A percentile compares a stretch with the other conserved stretches of the same genome.
These are phyloP conservation scores for Lachnellula hyalina DNA, from an alignment of 2,329 filamentous ascomycete species.

Conservation along the genomic window DNA sequence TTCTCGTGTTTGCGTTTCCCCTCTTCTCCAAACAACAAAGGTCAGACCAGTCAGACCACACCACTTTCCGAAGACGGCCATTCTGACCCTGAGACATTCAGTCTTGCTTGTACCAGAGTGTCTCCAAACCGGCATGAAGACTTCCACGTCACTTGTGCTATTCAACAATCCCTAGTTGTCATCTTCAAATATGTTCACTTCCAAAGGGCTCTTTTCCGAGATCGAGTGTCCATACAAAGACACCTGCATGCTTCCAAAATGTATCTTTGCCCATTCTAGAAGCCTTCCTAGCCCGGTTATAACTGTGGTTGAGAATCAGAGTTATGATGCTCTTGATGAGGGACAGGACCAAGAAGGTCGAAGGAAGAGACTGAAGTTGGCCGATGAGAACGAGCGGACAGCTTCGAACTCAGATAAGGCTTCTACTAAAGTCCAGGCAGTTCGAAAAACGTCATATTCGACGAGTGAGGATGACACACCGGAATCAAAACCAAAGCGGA, in stretches of 20 bases:
- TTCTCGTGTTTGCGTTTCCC: too few relatives aligned
- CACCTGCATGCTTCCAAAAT: constrained; percentile 29
- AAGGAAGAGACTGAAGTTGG: constrained; percentile 30
- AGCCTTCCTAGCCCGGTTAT: background rate
- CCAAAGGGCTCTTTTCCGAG: constrained; percentile 29
- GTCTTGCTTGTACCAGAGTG: background rate
- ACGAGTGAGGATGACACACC: background rate
- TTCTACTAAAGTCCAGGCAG: background rate
- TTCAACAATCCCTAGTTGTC: constrained; percentile 23
- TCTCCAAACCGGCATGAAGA: background rate
- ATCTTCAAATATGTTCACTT: constrained; percentile 34
- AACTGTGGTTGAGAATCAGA: background rate
- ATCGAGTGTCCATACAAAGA: constrained; percentile 28
- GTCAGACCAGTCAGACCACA: too few relatives aligned
- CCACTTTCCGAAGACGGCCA: too few relatives aligned
- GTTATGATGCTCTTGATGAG: background rate
- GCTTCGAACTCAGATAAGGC: background rate
- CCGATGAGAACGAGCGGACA: constrained; percentile 7
- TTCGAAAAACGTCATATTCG: background rate
- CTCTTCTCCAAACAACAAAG: too few relatives aligned
- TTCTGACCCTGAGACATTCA: background rate
- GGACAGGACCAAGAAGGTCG: constrained; percentile 28
- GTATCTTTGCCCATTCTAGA: constrained; percentile 29
- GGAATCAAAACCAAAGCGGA: background rate
- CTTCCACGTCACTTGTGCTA: background rate